Base-by-base conservation (phyloP, 768 basidiomycete genomes). In the Naganishia onofrii region DNA sequence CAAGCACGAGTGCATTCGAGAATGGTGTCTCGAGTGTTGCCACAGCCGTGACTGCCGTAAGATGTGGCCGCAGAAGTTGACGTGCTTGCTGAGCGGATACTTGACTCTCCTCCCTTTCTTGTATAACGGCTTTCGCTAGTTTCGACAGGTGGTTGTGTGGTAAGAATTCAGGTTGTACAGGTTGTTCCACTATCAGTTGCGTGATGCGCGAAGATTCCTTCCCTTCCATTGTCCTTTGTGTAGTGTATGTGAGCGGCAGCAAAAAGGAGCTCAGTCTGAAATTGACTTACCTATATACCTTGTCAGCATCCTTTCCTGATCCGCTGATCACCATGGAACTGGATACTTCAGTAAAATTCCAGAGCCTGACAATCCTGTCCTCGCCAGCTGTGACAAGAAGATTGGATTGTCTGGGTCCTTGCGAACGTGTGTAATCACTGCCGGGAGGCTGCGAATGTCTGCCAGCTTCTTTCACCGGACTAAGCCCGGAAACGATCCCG, bases 11-110 rank as follows among this genome's bases (percentile, higher is more conserved):
- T 0, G 92, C 91, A 29, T 92, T 93, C 67, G 91, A 86, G 82
- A 97, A 97, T 0, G 95, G 93, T 0, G 93, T 89, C 73, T 96
- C 92, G 66, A 99, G 88, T 72, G 89, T 90, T 0, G 87, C 88
- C 42, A 99, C 81, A 1, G 90, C 88, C 6, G 90, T 92, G 23
- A 98, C 87, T 1, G 92, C 87, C 77, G 98, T 94, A 74, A 93
- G 92, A 77, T 98, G 96, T 7, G 89, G 85, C 77, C 88, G 89
- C 36, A 97, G 83, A 26, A 96, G 83, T 66, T 88, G 89, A 76
- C 93, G 89, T 76, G 95, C 92, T 76, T 88, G 90, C 60, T 90
- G 86, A 17, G 88, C 88, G 67, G 93, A 89, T 92, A 80, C 21
- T 87, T 89, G 78, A 89, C 71, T 89, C 29, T 90, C 84, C 76